These are phyloP conservation scores for Cryptococcus sp. DNA, from an alignment of 1,284 basidiomycete species.

Conservation along the genomic window DNA sequence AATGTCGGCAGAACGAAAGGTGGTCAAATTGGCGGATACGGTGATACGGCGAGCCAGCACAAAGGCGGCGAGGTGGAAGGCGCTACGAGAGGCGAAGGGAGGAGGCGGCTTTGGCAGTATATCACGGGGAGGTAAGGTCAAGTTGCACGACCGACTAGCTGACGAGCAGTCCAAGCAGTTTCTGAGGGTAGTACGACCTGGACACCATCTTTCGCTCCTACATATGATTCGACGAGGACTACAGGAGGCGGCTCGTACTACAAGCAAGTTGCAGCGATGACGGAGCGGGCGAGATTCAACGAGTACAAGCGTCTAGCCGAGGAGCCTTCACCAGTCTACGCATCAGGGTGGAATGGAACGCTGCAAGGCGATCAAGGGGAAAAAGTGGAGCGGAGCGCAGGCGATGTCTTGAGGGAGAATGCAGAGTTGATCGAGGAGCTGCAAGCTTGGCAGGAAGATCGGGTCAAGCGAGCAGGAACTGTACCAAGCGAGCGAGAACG, in stretches of 20 bases:
- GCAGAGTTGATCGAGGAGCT: conserved; percentile 31
- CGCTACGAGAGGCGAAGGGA: conserved; percentile 11
- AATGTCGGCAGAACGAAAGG: conserved; percentile 7
- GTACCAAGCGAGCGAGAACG: conserved; percentile 27
- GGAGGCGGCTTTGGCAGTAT: conserved; percentile 28
- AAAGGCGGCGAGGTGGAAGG: conserved; percentile 38
- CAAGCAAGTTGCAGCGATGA: conserved; percentile 32
- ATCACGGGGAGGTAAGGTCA: conserved; percentile 20
- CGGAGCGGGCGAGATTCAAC: conserved; percentile 25
- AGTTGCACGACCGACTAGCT: background rate
- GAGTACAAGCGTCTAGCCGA: conserved; percentile 12
- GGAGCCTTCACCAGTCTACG: background rate
- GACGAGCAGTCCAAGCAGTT: conserved; percentile 10
- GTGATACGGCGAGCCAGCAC: conserved; percentile 33
- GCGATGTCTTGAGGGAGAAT: conserved; percentile 29
- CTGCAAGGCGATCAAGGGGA: background rate
- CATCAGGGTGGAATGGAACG: background rate
- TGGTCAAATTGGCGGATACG: conserved; percentile 23
- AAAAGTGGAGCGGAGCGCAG: conserved; percentile 8
- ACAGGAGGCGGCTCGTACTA: conserved; percentile 31
- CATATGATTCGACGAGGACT: conserved; percentile 28
- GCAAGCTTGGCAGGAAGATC: conserved; percentile 33
- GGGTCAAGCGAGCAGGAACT: conserved; percentile 18
- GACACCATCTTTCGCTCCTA: conserved; percentile 36
- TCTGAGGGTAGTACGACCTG: conserved; percentile 8